phyloP scores from a whole-genome alignment of 2,329 filamentous ascomycete genomes.

The Penicillium fuscoglaucum region DNA sequence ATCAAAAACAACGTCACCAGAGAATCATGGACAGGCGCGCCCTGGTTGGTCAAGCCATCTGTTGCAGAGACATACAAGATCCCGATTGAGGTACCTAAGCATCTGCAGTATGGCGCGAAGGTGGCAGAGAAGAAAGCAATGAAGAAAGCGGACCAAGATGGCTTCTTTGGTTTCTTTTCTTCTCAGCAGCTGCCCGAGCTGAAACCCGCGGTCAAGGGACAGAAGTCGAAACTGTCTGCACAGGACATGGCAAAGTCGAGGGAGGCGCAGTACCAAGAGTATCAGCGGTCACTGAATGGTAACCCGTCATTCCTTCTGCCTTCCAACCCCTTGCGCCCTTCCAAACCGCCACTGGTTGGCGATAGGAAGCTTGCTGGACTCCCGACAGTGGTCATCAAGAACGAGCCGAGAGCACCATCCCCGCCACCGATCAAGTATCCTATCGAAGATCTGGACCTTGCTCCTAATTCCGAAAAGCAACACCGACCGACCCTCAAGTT shows the following conservation, averaged over 20 bases:
- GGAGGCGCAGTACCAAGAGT: constrained; percentile 51
- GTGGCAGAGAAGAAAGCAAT: constrained; percentile 74
- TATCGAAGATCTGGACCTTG: constrained; percentile 86
- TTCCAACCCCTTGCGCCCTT: constrained; percentile 33
- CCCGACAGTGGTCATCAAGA: constrained; percentile 46
- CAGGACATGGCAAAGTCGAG: constrained; percentile 50
- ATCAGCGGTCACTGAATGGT: constrained; percentile 47
- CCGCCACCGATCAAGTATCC: constrained; percentile 87
- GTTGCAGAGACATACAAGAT: constrained; percentile 84
- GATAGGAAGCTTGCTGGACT: constrained; percentile 34
- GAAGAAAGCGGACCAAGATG: constrained; percentile 56
- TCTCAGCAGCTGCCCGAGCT: constrained; percentile 66
- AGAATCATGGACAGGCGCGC: constrained; percentile 92
- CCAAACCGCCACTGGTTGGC: constrained; percentile 33
- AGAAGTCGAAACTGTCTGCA: constrained; percentile 58
- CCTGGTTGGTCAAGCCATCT: constrained; percentile 88
- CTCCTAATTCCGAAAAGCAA: constrained; percentile 62
- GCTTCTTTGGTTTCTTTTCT: constrained; percentile 53
- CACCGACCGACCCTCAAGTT: constrained; percentile 76
- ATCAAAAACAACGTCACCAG: constrained; percentile 92
- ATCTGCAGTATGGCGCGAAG: constrained; percentile 79
- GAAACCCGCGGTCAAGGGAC: constrained; percentile 70
- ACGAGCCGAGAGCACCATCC: constrained; percentile 59
- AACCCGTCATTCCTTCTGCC: constrained; percentile 45
- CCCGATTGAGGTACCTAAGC: constrained; percentile 78